A percentile compares a stretch with the other conserved stretches of the same genome.
Evolutionary conservation across 1,284 basidiomycete species (phyloP).

Genomic region (Ganoderma meredithae): DNA sequence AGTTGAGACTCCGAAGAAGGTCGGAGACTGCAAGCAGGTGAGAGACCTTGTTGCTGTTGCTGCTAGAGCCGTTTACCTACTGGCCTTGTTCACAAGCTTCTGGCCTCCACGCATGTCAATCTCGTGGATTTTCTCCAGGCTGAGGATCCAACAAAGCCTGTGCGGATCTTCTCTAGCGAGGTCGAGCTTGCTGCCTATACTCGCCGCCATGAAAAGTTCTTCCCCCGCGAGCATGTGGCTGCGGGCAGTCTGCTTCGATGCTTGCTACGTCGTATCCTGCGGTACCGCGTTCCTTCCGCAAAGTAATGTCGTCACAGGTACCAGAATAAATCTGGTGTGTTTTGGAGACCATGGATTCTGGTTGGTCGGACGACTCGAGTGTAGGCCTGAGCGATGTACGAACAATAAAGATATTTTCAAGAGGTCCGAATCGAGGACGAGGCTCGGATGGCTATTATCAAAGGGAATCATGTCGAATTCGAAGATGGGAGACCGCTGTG

Average conservation of each 20-base stretch:
- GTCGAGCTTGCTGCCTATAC: conserved; percentile 7
- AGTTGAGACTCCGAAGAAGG: background rate
- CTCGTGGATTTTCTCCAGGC: conserved; percentile 45
- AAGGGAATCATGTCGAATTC: too few species aligned
- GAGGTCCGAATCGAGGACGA: too few species aligned
- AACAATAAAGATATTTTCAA: too few species aligned
- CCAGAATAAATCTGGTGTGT: too few species aligned
- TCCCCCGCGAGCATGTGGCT: background rate
- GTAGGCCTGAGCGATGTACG: too few species aligned
- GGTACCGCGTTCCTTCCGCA: too few species aligned
- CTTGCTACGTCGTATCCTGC: conserved; percentile 9
- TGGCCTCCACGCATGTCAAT: conserved; percentile 42
- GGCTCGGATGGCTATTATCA: too few species aligned
- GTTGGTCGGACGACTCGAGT: too few species aligned
- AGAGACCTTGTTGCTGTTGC: background rate
- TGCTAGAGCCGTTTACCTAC: background rate
- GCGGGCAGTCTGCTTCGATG: background rate
- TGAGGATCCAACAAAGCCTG: conserved; percentile 14
- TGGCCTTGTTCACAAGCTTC: background rate
- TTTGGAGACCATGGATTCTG: too few species aligned
- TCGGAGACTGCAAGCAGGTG: background rate
- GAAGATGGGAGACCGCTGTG: too few species aligned
- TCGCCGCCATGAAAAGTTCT: background rate
- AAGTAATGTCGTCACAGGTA: too few species aligned
- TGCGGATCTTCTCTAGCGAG: conserved; percentile 9